Evolutionary conservation across 139 green algal species (phyloP), one percentile per base, ranked within the genome.

Genomic region (Chlamydomonas sp.): DNA sequence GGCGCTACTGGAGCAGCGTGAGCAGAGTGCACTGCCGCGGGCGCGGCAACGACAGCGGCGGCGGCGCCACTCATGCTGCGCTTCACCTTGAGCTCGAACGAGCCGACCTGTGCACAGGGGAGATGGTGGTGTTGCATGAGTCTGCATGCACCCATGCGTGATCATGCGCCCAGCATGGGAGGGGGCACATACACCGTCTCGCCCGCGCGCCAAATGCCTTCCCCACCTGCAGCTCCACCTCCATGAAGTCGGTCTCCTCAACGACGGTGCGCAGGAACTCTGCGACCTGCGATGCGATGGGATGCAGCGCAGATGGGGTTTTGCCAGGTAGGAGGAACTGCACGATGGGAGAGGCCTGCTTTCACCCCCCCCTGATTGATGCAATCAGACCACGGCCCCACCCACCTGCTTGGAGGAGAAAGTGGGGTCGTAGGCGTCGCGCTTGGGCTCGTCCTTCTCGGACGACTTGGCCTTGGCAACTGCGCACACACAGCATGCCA

Each of bases 231-330:
- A 96, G 71, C n/a, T 92, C 69, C 58, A 96, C 60, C 73, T 96
- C 83, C 5, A 86, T 88, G 58, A 96, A 87, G 29, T 91, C 86
- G 5, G 90, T 96, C 48, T 95, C 85, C 26, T 87, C 76, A 58
- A 88, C 91, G 1, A 96, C 65, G 2, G 85, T 83, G 28, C 76
- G 76, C 58, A 96, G 70, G 29, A 96, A 70, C 1, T 73, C 58
- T 49, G 90, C 73, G 10, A 96, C 87, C 86, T 96, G 81, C 67
- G 72, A 1, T 1, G 31, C 5, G 6, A 65, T 28, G 24, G 43
- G 43, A 54, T 54, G 43, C 43, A 54, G 43, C 13, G 10, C 43
- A 54, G 13, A 16, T 54, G 13, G 16, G 43, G 26, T 26, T 30
- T n/a, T n/a, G n/a, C n/a, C n/a, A n/a, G n/a, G n/a, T n/a, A n/a